Evolutionary conservation across 2,329 filamentous ascomycete genomes (phyloP).

Genomic region (Fusarium protoensiforme): DNA sequence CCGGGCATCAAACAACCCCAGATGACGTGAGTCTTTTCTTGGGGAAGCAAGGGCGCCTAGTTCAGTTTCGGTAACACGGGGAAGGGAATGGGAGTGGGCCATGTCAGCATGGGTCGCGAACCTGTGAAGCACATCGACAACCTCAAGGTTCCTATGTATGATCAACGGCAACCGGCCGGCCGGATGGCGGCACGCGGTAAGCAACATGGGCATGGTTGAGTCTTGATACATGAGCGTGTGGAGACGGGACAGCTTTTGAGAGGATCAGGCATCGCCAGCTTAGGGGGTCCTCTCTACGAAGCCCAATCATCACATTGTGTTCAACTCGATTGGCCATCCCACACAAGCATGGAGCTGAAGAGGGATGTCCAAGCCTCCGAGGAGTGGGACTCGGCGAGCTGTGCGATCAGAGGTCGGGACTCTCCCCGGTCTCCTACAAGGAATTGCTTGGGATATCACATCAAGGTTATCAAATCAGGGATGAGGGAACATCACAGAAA

Average conservation of each 20-base stretch:
- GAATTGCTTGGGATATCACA: not conserved
- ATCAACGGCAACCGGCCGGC: not conserved
- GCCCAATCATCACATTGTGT: not conserved
- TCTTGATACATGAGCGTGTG: not conserved
- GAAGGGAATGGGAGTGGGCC: not conserved
- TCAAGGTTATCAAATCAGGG: not conserved
- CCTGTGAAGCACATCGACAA: not conserved
- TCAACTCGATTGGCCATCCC: not conserved
- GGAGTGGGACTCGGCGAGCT: not conserved
- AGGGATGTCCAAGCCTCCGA: not conserved
- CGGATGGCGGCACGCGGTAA: not conserved
- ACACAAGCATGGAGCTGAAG: not conserved
- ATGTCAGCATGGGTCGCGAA: not conserved
- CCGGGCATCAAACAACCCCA: not conserved
- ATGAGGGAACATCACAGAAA: not conserved
- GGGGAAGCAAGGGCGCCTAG: not conserved
- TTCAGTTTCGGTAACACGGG: not conserved
- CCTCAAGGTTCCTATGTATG: not conserved
- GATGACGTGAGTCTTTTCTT: conserved; percentile 1
- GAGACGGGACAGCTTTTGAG: not conserved
- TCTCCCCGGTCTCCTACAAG: not conserved
- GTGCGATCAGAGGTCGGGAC: not conserved
- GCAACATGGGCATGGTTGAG: not conserved
- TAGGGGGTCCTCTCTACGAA: not conserved
- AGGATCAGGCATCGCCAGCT: not conserved